Conservation (phyloP, 2,329 filamentous ascomycete genomes). For the Lecanicillium sp. region DNA sequence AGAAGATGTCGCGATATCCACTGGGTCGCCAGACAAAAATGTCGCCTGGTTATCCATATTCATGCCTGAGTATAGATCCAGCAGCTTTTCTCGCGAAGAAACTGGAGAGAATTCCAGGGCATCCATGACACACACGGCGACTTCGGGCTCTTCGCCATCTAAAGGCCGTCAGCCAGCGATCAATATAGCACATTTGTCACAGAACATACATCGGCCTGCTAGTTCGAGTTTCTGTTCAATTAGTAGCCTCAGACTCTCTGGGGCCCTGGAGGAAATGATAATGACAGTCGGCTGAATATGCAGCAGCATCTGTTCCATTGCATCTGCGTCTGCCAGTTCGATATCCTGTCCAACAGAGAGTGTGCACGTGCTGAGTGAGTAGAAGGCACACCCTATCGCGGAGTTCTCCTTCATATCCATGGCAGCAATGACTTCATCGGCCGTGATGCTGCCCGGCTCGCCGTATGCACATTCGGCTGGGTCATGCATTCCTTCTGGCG, state of each 20-base stretch:
- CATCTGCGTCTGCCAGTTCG: constrained; percentile 57
- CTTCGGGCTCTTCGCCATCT: no score
- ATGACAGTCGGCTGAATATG: constrained; percentile 49
- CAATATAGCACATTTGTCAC: no score
- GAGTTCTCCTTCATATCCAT: constrained; percentile 65
- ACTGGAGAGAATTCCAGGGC: no score
- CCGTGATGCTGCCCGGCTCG: constrained; percentile 27
- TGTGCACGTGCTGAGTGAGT: constrained; percentile 60
- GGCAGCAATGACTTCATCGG: constrained; percentile 72
- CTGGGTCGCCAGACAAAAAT: no score
- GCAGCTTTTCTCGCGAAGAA: no score
- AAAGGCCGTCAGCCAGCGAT: no score
- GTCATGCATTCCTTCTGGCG: background rate
- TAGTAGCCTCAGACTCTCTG: constrained; percentile 28
- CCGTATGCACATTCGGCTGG: background rate
- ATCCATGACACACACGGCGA: no score
- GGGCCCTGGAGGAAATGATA: constrained; percentile 40
- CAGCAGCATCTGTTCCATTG: constrained; percentile 53
- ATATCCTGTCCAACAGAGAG: constrained; percentile 74
- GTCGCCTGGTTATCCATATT: no score
- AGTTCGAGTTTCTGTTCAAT: constrained; percentile 16
- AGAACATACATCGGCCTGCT: constrained; percentile 8
- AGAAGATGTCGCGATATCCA: no score
- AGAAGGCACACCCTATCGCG: constrained; percentile 78
- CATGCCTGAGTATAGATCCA: no score